Base-by-base conservation (phyloP, 2,329 filamentous ascomycete genomes). In the Didymella glomerata region DNA sequence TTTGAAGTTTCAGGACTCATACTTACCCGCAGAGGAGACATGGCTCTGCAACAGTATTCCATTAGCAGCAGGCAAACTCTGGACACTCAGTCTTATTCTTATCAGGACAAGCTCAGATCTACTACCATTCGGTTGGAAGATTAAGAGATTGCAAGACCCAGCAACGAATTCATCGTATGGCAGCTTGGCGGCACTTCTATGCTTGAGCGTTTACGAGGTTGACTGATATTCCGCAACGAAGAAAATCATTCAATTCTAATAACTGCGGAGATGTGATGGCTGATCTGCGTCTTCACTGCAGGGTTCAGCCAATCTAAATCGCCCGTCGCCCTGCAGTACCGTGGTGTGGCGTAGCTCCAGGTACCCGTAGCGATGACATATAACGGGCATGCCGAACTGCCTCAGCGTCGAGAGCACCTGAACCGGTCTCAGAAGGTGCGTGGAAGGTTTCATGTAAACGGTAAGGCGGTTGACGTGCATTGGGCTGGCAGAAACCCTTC, bases 401-500 rank as follows among this genome's bases (percentile, higher is more conserved):
- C 28, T 27, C 18, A 34, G 20, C 16, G 16, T 36, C 24, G 20
- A 44, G n/a, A 53, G 36, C 32, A 36, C 34, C 48, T 47, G 24
- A 20, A 38, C 40, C 24, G 20, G 14, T 11, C n/a, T 41, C 13
- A n/a, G 14, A 13, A 20, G 4, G n/a, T 40, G 38, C 20, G 9
- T 13, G 16, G 16, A 40, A 46, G 30, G 24, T n/a, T 34, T 30
- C 24, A 38, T 24, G 44, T 18, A 2, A 20, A 48, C 24, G 18
- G 45, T 46, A 41, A 48, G 49, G 30, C 49, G 42, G 30, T 20
- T 45, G 38, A 52, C 44, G 49, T 52, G 54, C 48, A 57, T 58
- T 38, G 44, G 48, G 27, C 24, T 32, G 36, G 32, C 28, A 40
- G 25, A 46, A 16, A 40, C 36, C 34, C n/a, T 16, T 24, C 22